Conservation (phyloP, 371 early-diverging fungal genomes). For the Circinella minor region DNA sequence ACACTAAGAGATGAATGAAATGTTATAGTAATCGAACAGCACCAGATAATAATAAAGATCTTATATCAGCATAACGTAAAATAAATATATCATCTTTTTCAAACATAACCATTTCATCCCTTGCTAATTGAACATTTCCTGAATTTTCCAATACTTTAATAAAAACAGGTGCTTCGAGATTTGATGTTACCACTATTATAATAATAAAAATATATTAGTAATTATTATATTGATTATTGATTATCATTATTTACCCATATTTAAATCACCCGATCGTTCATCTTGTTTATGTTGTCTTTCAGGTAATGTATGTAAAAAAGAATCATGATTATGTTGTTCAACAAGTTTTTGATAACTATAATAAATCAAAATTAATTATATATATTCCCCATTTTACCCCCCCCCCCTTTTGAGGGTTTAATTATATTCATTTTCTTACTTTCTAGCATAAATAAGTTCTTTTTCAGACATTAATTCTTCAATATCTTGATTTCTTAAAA, state of each 20-base stretch:
- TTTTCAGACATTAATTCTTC: constrained; percentile 47
- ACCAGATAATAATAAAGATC: constrained; percentile 22
- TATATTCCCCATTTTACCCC: not conserved
- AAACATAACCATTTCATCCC: constrained; percentile 17
- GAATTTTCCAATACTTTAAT: constrained; percentile 61
- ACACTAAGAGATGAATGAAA: not conserved
- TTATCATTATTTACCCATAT: constrained; percentile 34
- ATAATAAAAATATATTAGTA: not conserved
- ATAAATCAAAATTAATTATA: not conserved
- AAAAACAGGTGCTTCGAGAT: constrained; percentile 77
- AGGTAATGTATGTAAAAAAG: constrained; percentile 60
- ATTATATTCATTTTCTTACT: constrained; percentile 29
- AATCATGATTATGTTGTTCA: constrained; percentile 51
- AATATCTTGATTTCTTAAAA: constrained; percentile 39
- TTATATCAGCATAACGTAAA: constrained; percentile 31
- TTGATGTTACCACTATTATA: constrained; percentile 64
- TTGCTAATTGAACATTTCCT: constrained; percentile 60
- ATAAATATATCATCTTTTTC: constrained; percentile 32
- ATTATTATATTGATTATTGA: not conserved
- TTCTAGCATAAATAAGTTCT: constrained; percentile 56
- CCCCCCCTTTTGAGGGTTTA: not conserved
- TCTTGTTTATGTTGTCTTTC: constrained; percentile 62
- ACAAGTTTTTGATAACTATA: constrained; percentile 45
- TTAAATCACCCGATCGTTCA: constrained; percentile 35
- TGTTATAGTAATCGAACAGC: constrained; percentile 24